Evolutionary conservation across 2,329 filamentous ascomycete species (phyloP).

Genomic region (Proliferodiscus dingleyae): DNA sequence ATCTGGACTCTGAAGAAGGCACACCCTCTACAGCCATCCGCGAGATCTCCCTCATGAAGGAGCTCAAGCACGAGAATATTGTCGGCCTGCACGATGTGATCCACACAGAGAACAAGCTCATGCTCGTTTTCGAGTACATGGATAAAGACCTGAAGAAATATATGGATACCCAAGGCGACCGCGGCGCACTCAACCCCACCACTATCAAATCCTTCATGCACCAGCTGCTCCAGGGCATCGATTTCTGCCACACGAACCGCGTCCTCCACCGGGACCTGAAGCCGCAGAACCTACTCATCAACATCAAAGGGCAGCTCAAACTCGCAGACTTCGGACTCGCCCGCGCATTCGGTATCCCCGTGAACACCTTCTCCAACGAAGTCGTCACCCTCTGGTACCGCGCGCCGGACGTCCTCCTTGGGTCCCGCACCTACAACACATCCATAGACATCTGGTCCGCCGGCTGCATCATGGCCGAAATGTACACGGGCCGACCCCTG

Average conservation of each 20-base stretch:
- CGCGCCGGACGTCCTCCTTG: constrained; percentile 89
- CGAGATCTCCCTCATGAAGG: constrained; percentile 99
- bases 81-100: constrained; percentile 97
- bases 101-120: constrained; percentile 98
- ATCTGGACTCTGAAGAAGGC: constrained; percentile 96
- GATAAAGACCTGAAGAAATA: constrained; percentile 98
- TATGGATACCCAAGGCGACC: constrained; percentile 90
- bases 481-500: constrained; percentile 92
- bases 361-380: constrained; percentile 97
- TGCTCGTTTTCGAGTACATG: constrained; percentile 99
- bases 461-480: constrained; percentile 99
- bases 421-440: constrained; percentile 96
- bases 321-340: constrained; percentile 93
- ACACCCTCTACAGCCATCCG: constrained; percentile 96
- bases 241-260: constrained; percentile 96
- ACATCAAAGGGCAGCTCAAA: constrained; percentile 84
- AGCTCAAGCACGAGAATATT: constrained; percentile 98
- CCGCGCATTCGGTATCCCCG: constrained; percentile 90
- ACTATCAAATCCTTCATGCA: constrained; percentile 99
- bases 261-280: constrained; percentile 95
- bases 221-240: constrained; percentile 90
- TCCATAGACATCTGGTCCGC: constrained; percentile 99
- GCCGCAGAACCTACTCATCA: constrained; percentile 94
- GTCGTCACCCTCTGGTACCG: constrained; percentile 98
- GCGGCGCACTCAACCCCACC: constrained; percentile 78